Evolutionary conservation across 2,329 filamentous ascomycete species (phyloP).

Genomic region (Colletotrichum aenigma): DNA sequence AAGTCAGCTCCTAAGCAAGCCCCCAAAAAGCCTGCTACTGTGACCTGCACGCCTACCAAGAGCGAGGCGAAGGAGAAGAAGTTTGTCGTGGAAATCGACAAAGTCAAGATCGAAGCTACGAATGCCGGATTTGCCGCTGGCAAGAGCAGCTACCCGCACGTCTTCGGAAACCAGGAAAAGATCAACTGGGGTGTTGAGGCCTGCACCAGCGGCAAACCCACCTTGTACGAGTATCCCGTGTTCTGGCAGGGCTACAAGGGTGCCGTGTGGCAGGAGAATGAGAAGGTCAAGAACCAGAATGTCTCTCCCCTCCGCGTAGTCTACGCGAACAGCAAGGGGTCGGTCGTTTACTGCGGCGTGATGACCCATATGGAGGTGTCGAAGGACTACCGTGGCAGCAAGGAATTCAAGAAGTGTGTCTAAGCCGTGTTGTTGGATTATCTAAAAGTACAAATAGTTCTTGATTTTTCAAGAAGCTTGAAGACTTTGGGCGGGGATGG

Average conservation of each 20-base stretch:
- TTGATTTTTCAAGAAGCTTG: neutral
- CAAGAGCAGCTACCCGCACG: neutral
- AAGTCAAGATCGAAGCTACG: neutral
- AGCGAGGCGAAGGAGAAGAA: neutral
- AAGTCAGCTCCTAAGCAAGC: neutral
- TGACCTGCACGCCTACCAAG: neutral
- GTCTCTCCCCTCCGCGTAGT: neutral
- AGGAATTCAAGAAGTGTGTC: neutral
- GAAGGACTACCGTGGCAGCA: neutral
- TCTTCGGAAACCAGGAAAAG: neutral
- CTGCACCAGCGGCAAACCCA: neutral
- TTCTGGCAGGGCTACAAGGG: neutral
- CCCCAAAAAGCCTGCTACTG: neutral
- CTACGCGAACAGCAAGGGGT: neutral
- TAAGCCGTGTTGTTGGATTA: neutral
- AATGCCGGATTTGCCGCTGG: neutral
- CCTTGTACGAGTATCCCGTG: neutral
- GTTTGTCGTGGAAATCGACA: neutral
- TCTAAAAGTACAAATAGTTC: neutral
- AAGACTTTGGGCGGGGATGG: neutral
- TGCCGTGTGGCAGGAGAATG: neutral
- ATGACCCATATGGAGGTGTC: neutral
- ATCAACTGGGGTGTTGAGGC: neutral
- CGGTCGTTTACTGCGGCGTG: neutral
- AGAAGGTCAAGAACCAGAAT: neutral